A percentile compares a stretch with the other conserved stretches of the same genome.
These are phyloP conservation scores for Kwoniella mangroviensis DNA, from an alignment of 768 basidiomycete species.

Conservation along the genomic window DNA sequence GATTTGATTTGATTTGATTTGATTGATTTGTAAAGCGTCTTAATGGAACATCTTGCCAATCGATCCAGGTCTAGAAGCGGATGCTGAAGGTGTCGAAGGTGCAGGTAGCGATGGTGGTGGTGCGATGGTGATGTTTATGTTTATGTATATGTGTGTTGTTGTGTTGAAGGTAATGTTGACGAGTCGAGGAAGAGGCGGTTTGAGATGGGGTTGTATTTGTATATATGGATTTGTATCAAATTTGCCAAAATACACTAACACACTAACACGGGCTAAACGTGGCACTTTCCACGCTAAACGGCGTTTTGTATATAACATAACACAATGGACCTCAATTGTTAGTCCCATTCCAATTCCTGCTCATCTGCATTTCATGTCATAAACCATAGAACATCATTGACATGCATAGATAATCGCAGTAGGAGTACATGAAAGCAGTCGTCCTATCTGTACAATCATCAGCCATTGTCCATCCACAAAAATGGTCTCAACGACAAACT, in stretches of 20 bases:
- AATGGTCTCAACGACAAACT: constrained; percentile 6
- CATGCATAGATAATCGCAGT: not conserved
- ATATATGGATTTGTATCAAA: not conserved
- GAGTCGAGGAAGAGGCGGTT: constrained; percentile 5
- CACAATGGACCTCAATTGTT: not conserved
- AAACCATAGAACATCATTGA: not conserved
- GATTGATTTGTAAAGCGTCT: not conserved
- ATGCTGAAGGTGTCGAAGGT: not conserved
- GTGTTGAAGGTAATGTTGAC: not conserved
- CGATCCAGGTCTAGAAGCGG: not conserved
- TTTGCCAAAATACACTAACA: not conserved
- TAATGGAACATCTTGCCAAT: not conserved
- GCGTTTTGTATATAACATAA: not conserved
- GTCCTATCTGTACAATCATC: no score
- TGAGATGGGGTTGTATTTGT: not conserved
- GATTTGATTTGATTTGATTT: not conserved
- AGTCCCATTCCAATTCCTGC: not conserved
- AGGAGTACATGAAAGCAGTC: not conserved
- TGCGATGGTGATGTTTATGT: not conserved
- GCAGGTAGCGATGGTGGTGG: not conserved
- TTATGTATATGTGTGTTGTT: not conserved
- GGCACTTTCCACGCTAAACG: constrained; percentile 13
- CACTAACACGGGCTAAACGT: constrained; percentile 2
- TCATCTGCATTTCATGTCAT: not conserved
- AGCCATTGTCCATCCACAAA: no score